Evolutionary conservation across 2,329 filamentous ascomycete genomes (phyloP).

Genomic region (Tolypocladium tropicale): DNA sequence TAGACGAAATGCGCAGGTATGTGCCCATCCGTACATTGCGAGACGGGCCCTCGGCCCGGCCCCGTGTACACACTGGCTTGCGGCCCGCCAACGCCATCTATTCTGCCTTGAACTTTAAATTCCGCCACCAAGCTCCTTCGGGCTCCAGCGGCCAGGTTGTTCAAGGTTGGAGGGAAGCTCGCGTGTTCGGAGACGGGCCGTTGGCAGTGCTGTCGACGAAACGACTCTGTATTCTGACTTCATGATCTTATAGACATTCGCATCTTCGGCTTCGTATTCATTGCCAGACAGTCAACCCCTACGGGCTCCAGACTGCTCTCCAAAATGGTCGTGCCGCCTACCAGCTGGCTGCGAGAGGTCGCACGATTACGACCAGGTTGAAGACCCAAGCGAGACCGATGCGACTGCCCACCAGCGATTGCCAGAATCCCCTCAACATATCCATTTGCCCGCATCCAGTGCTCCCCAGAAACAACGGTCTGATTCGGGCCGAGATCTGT

Average conservation of each 20-base stretch:
- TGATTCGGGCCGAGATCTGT: constrained; percentile 4
- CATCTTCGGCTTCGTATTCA: neutral
- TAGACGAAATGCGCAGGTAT: constrained; percentile 3
- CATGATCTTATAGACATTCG: neutral
- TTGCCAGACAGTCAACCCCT: neutral
- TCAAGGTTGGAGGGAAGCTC: neutral
- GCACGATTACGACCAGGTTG: neutral
- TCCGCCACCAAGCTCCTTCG: neutral
- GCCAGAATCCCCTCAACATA: neutral
- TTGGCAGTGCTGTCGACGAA: neutral
- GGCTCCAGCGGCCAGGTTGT: neutral
- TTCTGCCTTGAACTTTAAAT: neutral
- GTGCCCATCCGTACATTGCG: neutral
- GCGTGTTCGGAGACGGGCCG: neutral
- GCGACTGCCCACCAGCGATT: constrained; percentile 3
- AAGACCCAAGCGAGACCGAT: neutral
- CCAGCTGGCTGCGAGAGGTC: neutral
- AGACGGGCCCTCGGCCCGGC: neutral
- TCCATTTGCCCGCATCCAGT: neutral
- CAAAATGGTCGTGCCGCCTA: neutral
- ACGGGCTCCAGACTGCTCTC: neutral
- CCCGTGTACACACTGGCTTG: neutral
- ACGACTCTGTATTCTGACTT: neutral
- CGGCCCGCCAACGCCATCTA: neutral
- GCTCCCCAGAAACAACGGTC: neutral